phyloP scores from a whole-genome alignment of 257 asterid species.

The Penstemon barbatus region DNA sequence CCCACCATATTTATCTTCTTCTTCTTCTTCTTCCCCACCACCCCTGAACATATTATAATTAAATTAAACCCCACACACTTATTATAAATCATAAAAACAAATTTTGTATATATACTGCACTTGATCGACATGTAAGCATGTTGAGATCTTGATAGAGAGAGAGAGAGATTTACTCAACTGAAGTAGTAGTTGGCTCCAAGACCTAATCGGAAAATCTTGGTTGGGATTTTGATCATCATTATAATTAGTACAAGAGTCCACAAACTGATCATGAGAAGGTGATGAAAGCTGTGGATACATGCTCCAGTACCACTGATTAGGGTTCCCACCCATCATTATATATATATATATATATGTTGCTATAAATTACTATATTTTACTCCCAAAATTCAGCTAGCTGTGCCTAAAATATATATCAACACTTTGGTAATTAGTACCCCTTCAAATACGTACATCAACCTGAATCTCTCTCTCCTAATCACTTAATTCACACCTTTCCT shows the following conservation, averaged over 20 bases:
- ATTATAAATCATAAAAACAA: constrained; percentile 4
- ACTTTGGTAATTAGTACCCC: not conserved
- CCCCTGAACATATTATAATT: constrained; percentile 37
- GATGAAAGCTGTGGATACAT: constrained; percentile 52
- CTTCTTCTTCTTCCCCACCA: constrained; percentile 47
- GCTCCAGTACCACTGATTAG: constrained; percentile 74
- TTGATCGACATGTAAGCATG: too few relatives aligned
- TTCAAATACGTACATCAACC: constrained; percentile 14
- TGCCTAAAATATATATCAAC: not conserved
- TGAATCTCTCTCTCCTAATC: constrained; percentile 6
- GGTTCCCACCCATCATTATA: constrained; percentile 97
- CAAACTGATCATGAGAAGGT: constrained; percentile 26
- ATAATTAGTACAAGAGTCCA: constrained; percentile 14
- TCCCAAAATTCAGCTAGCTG: not conserved
- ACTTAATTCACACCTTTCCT: constrained; percentile 25
- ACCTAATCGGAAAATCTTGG: constrained; percentile 58
- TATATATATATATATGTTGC: not conserved
- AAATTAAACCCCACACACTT: not conserved
- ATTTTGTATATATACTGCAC: too few relatives aligned
- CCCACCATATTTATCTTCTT: constrained; percentile 40
- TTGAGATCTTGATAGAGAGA: not conserved
- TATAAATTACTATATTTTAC: not conserved
- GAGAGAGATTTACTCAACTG: constrained; percentile 36
- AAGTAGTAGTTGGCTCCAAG: constrained; percentile 75
- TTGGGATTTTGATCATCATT: constrained; percentile 26